These are phyloP conservation scores for Lachancea meyersii DNA, from an alignment of 805 yeast genomes.

Conservation along the genomic window DNA sequence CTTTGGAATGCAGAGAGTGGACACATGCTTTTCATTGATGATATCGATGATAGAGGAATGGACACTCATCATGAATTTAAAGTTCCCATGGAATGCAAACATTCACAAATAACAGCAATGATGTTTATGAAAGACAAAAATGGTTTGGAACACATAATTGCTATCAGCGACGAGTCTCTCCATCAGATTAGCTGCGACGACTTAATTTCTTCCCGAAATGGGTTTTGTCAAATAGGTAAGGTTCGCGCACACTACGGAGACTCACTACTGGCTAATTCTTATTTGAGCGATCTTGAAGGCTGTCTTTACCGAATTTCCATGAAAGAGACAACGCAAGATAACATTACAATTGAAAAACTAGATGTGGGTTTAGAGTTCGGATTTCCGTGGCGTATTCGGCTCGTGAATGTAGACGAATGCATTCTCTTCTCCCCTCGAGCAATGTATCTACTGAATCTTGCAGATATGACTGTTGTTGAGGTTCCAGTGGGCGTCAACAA, in stretches of 20 bases:
- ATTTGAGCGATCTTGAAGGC: background rate
- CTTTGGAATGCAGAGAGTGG: slow-evolving; percentile 16
- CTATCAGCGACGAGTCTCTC: slow-evolving; percentile 1
- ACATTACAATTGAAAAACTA: background rate
- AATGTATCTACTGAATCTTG: background rate
- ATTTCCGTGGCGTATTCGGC: slow-evolving; percentile 2
- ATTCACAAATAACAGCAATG: slow-evolving; percentile 1
- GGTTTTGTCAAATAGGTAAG: background rate
- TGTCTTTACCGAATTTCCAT: background rate
- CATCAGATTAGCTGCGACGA: background rate
- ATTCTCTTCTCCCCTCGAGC: slow-evolving; percentile 1
- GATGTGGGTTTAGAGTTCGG: background rate
- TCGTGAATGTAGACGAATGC: background rate
- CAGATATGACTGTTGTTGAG: background rate
- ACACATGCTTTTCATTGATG: slow-evolving; percentile 9
- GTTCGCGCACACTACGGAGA: background rate
- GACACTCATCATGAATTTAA: slow-evolving; percentile 13
- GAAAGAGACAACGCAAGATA: background rate
- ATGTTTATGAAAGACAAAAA: background rate
- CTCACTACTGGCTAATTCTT: background rate
- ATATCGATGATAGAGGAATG: slow-evolving; percentile 2
- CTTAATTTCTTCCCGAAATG: background rate
- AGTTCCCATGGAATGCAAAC: slow-evolving; percentile 15
- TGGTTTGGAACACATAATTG: background rate
- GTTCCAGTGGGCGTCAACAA: background rate